Conservation (phyloP, 1,284 basidiomycete genomes). For the Ceratobasidium sp. region DNA sequence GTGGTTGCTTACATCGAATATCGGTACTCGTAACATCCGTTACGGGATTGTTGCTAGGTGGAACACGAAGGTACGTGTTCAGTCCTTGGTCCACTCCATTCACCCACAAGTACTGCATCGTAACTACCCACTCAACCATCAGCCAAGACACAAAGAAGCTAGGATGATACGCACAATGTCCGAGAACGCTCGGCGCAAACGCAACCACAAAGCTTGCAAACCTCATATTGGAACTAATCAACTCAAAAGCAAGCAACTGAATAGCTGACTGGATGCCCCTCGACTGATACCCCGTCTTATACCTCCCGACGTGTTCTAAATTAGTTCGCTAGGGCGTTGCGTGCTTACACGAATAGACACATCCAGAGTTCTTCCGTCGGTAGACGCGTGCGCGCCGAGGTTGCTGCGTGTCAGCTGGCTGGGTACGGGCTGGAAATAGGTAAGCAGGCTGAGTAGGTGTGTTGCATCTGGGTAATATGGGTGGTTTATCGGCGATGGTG, state of each 20-base stretch:
- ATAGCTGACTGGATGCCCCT: background rate
- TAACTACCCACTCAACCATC: constrained; percentile 58
- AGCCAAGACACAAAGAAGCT: background rate
- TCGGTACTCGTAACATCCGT: constrained; percentile 64
- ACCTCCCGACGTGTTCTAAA: constrained; percentile 25
- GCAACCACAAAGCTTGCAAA: constrained; percentile 16
- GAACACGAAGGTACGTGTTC: constrained; percentile 60
- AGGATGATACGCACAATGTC: constrained; percentile 27
- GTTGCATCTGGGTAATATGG: background rate
- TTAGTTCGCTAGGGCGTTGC: constrained; percentile 23
- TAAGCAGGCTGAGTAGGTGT: no score
- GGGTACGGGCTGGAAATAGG: background rate
- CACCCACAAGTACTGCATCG: constrained; percentile 64
- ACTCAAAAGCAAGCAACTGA: no score
- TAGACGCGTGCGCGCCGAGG: constrained; percentile 8
- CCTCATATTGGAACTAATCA: constrained; percentile 24
- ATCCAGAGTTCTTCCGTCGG: constrained; percentile 21
- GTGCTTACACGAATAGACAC: background rate
- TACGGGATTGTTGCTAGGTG: constrained; percentile 65
- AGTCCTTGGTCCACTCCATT: constrained; percentile 62
- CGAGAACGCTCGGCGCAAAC: constrained; percentile 25
- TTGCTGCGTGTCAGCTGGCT: constrained; percentile 40
- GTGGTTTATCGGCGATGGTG: constrained; percentile 22
- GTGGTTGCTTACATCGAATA: constrained; percentile 57
- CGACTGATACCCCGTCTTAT: constrained; percentile 20